Evolutionary conservation across 257 asterid genomes (phyloP).

Genomic region (Primulina huaijiensis): DNA sequence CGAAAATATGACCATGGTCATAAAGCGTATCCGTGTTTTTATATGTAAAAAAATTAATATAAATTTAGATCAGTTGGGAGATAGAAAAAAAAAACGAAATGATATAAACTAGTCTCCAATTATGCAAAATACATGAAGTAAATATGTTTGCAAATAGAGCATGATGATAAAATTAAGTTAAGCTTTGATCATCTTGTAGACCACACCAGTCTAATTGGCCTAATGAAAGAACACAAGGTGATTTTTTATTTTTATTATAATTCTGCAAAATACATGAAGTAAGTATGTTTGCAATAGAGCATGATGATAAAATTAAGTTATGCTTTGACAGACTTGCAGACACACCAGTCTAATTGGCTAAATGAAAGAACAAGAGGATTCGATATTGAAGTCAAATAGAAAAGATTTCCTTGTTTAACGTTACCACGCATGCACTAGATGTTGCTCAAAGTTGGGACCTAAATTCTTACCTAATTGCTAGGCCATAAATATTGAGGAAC

Average conservation of each 20-base stretch:
- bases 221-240: background rate
- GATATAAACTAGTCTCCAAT: conserved; percentile 7
- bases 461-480: background rate
- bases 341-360: too few species aligned
- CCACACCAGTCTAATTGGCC: conserved; percentile 1
- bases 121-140: background rate
- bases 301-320: too few species aligned
- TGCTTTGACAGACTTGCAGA: too few species aligned
- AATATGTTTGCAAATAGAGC: background rate
- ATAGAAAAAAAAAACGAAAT: conserved; percentile 5
- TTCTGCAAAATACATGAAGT: too few species aligned
- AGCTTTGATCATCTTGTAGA: background rate
- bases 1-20: conserved; percentile 16
- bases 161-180: background rate
- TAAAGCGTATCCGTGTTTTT: conserved; percentile 1
- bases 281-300: too few species aligned
- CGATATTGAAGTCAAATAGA: conserved; percentile 5
- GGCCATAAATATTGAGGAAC: background rate
- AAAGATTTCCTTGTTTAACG: background rate
- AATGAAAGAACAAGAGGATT: background rate
- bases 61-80: conserved; percentile 9
- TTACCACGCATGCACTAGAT: background rate
- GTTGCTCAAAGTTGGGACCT: background rate
- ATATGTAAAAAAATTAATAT: background rate
- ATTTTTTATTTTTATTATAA: too few species aligned